A percentile compares a stretch with the other conserved stretches of the same genome.
Conservation (phyloP, 2,329 filamentous ascomycete species). For the Aspergillus calidoustus region DNA sequence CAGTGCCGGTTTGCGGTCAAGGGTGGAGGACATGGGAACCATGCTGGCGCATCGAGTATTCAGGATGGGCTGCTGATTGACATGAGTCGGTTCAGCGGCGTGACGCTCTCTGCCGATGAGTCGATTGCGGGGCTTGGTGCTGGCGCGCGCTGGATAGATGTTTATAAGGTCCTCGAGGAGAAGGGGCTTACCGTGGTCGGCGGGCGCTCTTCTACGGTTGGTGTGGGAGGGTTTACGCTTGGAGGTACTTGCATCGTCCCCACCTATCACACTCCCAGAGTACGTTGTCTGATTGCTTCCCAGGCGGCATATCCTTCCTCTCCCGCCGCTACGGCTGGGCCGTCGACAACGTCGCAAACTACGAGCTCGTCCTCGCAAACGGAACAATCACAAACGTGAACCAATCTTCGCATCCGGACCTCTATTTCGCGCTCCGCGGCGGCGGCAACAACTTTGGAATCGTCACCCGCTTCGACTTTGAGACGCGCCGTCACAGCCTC, state of each 20-base stretch:
- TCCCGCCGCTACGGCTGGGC: slow-evolving; percentile 6
- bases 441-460: not conserved
- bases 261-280: too few species aligned
- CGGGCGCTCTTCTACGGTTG: not conserved
- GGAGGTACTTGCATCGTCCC: not conserved
- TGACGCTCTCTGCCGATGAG: not conserved
- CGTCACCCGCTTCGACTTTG: not conserved
- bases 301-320: slow-evolving; percentile 8
- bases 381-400: slow-evolving; percentile 1
- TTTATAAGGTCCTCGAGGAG: not conserved
- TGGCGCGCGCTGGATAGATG: not conserved
- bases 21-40: not conserved
- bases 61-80: not conserved
- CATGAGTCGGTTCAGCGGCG: not conserved
- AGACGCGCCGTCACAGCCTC: not conserved
- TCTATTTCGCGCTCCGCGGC: not conserved
- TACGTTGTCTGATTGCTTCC: too few species aligned
- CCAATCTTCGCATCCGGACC: not conserved
- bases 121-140: not conserved
- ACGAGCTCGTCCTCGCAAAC: slow-evolving; percentile 6
- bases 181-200: not conserved
- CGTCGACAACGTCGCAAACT: slow-evolving; percentile 3
- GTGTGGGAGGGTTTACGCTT: not conserved
- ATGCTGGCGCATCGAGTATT: not conserved
- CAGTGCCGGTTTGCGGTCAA: not conserved